Evolutionary conservation across 192 early-diverging fungal genomes (phyloP), one percentile per base, ranked within the genome.

Genomic region (Coemansia sp.): DNA sequence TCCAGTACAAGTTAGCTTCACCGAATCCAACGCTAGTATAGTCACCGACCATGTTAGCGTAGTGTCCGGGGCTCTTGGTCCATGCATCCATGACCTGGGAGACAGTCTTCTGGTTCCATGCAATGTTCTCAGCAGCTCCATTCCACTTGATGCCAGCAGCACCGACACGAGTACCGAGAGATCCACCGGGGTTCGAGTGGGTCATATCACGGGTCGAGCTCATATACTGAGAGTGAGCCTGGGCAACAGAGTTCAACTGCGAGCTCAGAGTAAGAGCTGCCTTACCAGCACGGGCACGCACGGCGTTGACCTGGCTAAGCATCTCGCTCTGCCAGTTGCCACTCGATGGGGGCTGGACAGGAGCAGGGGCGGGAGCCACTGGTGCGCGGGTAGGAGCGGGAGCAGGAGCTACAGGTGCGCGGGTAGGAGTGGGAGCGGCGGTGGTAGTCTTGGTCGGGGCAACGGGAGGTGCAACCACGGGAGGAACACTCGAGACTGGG

Each of bases 71-170:
- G 72, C 86, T 87, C 43, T 79, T 68, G 59, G 43, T 81, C 85
- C 85, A 87, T 1, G 72, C 66, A 11, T 71, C 18, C 74, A 87
- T 78, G 18, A 80, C 86, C 31, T 63, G 46, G 15, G 55, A 24
- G 27, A 79, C 77, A 15, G 63, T 59, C 41, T 46, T 13, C 54
- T 73, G 72, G 66, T 78, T 80, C 74, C 71, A 73, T n/a, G 86
- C 86, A 57, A 87, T 76, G 85, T 86, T 87, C 65, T 87, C 86
- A 13, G 73, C 83, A 24, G 67, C 67, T 1, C 66, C 78, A 40
- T 3, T 38, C 72, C 70, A 80, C 34, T 33, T 6, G 10, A 78
- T 41, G 0, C 74, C 60, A n/a, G 18, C 36, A 0, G 51, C 47
- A 24, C 10, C 64, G 16, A 75, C 59, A 22, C 85, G 81, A 3